Base-by-base conservation (phyloP, 2,329 filamentous ascomycete species). In the Penicillium sp. region DNA sequence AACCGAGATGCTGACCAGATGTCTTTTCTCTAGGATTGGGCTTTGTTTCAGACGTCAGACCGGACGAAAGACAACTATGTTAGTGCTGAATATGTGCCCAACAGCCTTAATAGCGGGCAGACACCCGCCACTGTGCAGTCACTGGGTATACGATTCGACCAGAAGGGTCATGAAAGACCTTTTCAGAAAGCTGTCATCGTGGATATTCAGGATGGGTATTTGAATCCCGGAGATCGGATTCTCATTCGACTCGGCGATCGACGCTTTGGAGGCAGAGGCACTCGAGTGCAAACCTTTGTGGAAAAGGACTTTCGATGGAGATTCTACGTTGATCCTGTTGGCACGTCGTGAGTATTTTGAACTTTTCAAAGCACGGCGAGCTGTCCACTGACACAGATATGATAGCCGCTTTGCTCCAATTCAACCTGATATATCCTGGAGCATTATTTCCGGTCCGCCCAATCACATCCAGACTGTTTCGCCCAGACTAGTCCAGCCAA, bases 121-220 rank as follows among this genome's bases (percentile, higher is more conserved):
- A 45, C 40, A 11, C 41, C 55, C 5, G 51, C 51, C 3, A 57
- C 55, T 9, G 51, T 58, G 3, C 55, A 55, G 21, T 58, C 52
- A 21, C 36, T 58, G 42, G 45, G 45, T 3, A 44, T 58, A 18
- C 52, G 52, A 9, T 58, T 58, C 16, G 52, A 55, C 16, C 52
- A 58, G 45, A 55, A 58, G 24, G 48, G 55, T 4, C 55, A 58
- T 18, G 55, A 58, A 18, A 22, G 55, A 36, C 55, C 55, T 22
- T 58, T 55, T 16, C 55, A 58, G 21, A 58, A 55, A 16, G 55
- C 52, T 22, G 41, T 58, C 4, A 55, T 58, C 41, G 53, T 58
- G 8, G 55, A 58, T 50, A 48, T 55, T 38, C 49, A 58, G n/a
- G 55, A 58, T 38, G 53, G 55, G 4, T 58, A 55, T 29, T 9